Evolutionary conservation across 306 rosid species (phyloP).

Genomic region (Sechiopsis laciniata): DNA sequence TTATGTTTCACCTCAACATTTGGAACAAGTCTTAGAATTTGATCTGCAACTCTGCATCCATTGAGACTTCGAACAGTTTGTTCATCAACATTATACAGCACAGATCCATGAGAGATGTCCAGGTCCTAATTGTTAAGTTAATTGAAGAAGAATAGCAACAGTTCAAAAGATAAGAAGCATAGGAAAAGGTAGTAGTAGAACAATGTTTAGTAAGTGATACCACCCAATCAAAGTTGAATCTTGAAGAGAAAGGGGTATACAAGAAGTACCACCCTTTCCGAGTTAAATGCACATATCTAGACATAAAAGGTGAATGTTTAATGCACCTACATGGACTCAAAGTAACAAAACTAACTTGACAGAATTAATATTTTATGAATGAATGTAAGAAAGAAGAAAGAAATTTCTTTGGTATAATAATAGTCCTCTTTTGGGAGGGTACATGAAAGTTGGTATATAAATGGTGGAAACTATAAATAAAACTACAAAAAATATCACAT

Average conservation of each 20-base stretch:
- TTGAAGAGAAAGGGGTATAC: neutral
- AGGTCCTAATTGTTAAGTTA: conserved; percentile 52
- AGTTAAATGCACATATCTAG: neutral
- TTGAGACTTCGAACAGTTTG: conserved; percentile 92
- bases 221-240: neutral
- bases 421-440: neutral
- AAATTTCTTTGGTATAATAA: neutral
- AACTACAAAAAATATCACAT: neutral
- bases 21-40: conserved; percentile 93
- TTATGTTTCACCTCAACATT: conserved; percentile 60
- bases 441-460: too few relatives aligned
- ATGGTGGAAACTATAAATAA: neutral
- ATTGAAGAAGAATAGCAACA: neutral
- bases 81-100: conserved; percentile 68
- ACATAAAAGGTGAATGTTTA: neutral
- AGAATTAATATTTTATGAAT: conserved; percentile 1
- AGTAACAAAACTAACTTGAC: conserved; percentile 1
- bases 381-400: neutral
- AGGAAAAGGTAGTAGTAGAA: neutral
- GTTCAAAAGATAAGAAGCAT: neutral
- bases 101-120: conserved; percentile 70
- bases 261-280: neutral
- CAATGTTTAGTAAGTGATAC: neutral
- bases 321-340: neutral
- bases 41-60: conserved; percentile 98